Conservation (phyloP, 1,139 yeast genomes). For the Yamadazyma blattariae region DNA sequence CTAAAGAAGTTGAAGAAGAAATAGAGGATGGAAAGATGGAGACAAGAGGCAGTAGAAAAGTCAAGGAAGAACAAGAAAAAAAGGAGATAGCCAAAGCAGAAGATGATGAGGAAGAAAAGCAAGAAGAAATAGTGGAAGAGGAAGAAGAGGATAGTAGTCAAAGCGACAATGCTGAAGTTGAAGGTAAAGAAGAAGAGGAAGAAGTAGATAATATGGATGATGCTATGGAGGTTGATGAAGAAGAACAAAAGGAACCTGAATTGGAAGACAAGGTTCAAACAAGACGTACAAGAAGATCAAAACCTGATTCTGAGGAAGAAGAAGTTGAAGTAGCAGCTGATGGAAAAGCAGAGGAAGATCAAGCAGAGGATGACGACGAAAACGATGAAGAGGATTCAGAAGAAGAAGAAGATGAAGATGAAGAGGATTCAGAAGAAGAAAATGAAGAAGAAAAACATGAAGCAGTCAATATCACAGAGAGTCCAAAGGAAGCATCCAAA, state of each 20-base stretch:
- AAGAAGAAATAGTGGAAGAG: constrained; percentile 1
- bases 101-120: background rate
- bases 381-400: background rate
- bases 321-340: background rate
- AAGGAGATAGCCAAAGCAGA: constrained; percentile 4
- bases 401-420: background rate
- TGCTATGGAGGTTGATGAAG: constrained; percentile 3
- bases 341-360: constrained; percentile 1
- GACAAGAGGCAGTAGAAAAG: constrained; percentile 1
- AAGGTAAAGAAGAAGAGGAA: constrained; percentile 3
- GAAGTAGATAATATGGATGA: constrained; percentile 5
- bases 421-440: background rate
- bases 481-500: too few species aligned
- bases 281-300: constrained; percentile 4
- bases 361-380: background rate
- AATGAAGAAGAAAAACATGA: constrained; percentile 4
- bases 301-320: too few species aligned
- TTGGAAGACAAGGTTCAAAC: too few species aligned
- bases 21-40: constrained; percentile 1
- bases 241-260: background rate
- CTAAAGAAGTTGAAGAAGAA: background rate
- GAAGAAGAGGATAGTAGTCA: background rate
- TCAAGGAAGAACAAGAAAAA: background rate
- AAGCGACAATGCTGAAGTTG: constrained; percentile 1
- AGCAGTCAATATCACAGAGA: constrained; percentile 1